Percentiles rank a stretch among this genome's conserved stretches.
Evolutionary conservation across 345 rosid genomes (phyloP).

Genomic region (Bruguiera parviflora): DNA sequence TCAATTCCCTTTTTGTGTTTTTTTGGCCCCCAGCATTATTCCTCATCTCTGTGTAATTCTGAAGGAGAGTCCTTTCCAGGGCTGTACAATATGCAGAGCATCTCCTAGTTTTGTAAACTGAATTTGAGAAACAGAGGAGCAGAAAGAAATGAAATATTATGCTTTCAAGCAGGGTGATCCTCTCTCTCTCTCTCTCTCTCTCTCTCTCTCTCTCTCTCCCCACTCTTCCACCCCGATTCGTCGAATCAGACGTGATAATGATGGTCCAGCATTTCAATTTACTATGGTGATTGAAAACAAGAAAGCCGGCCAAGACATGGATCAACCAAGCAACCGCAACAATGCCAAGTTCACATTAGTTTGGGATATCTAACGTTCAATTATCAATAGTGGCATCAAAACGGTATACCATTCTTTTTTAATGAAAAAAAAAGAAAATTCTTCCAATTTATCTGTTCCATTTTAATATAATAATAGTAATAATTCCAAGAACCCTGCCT

Average conservation of each 20-base stretch:
- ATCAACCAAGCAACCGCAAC: conserved; percentile 30
- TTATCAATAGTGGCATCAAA: no score
- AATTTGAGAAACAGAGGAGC: background rate
- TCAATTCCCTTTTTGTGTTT: background rate
- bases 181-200: background rate
- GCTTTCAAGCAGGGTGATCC: no score
- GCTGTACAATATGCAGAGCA: background rate
- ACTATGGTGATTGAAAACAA: conserved; percentile 11
- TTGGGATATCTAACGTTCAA: background rate
- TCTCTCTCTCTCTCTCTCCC: background rate
- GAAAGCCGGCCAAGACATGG: conserved; percentile 19
- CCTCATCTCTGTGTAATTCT: background rate
- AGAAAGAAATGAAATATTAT: background rate
- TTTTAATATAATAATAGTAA: no score
- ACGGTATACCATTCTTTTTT: no score
- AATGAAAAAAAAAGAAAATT: no score
- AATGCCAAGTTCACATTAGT: background rate
- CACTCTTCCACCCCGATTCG: no score
- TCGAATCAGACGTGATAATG: background rate
- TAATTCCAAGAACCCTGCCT: no score
- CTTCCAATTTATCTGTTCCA: no score
- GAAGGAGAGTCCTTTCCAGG: background rate
- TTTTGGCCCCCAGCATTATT: no score
- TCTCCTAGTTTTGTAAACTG: background rate
- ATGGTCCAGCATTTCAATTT: background rate